Evolutionary conservation across 306 rosid species (phyloP).

Genomic region (Ormosia semicastrata): DNA sequence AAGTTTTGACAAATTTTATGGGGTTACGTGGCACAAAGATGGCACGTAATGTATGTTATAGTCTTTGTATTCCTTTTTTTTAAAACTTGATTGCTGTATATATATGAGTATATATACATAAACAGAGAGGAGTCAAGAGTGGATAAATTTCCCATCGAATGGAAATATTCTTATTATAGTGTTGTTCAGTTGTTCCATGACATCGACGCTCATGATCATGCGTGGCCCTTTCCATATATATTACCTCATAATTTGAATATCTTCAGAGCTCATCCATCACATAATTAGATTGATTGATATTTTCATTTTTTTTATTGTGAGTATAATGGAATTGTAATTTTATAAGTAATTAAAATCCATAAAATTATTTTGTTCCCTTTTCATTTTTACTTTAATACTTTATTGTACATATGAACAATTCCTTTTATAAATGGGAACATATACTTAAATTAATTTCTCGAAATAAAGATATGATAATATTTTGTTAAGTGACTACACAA

Average conservation of each 20-base stretch:
- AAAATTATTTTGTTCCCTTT: too few relatives aligned
- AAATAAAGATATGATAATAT: too few relatives aligned
- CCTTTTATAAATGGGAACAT: too few relatives aligned
- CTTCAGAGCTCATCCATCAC: background rate
- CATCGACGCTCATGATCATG: slow-evolving; percentile 22
- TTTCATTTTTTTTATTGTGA: too few relatives aligned
- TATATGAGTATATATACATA: background rate
- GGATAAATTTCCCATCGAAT: slow-evolving; percentile 33
- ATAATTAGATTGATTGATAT: too few relatives aligned
- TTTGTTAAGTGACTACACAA: too few relatives aligned
- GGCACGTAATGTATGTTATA: slow-evolving; percentile 8
- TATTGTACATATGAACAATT: too few relatives aligned
- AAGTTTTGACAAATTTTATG: slow-evolving; percentile 5
- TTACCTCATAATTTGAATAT: background rate
- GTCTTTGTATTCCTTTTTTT: slow-evolving; percentile 31
- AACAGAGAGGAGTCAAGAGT: background rate
- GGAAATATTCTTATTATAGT: slow-evolving; percentile 28
- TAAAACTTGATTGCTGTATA: background rate
- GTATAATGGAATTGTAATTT: too few relatives aligned
- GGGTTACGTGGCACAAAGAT: slow-evolving; percentile 9
- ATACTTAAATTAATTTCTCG: too few relatives aligned
- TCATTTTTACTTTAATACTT: too few relatives aligned
- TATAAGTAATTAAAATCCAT: too few relatives aligned
- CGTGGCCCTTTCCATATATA: background rate
- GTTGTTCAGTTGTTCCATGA: background rate